phyloP scores from a whole-genome alignment of 148 eudicot genomes.

The Rhododendron simsii region DNA sequence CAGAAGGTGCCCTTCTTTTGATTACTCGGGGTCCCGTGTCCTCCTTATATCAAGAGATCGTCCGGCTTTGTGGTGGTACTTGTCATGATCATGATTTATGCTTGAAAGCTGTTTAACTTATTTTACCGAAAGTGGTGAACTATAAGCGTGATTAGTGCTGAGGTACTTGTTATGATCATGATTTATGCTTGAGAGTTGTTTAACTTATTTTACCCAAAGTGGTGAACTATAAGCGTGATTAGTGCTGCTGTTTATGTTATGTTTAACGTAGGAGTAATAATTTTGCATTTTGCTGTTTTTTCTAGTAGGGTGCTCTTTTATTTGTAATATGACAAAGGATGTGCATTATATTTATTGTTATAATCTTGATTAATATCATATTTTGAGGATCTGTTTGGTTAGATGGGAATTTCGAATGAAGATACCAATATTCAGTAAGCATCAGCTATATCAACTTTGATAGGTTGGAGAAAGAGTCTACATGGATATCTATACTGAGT shows the following conservation, averaged over 20 bases:
- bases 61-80: conserved; percentile 65
- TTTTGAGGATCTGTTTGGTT: background rate
- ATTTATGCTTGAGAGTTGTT: conserved; percentile 4
- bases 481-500: background rate
- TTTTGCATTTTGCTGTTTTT: conserved; percentile 1
- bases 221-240: background rate
- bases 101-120: too few relatives aligned
- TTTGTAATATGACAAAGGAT: background rate
- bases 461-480: background rate
- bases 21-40: conserved; percentile 54
- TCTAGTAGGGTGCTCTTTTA: background rate
- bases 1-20: conserved; percentile 70
- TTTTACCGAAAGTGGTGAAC: too few relatives aligned
- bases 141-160: too few relatives aligned
- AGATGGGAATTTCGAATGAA: background rate
- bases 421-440: background rate
- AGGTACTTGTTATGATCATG: conserved; percentile 29
- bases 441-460: background rate
- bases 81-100: too few relatives aligned
- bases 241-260: background rate
- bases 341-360: background rate
- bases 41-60: conserved; percentile 88
- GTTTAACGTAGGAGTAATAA: background rate
- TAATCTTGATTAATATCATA: background rate
- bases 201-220: background rate